Percentiles rank a stretch among this genome's conserved stretches.
phyloP scores from a whole-genome alignment of 148 eudicot genomes.

The Rheum nobile region DNA sequence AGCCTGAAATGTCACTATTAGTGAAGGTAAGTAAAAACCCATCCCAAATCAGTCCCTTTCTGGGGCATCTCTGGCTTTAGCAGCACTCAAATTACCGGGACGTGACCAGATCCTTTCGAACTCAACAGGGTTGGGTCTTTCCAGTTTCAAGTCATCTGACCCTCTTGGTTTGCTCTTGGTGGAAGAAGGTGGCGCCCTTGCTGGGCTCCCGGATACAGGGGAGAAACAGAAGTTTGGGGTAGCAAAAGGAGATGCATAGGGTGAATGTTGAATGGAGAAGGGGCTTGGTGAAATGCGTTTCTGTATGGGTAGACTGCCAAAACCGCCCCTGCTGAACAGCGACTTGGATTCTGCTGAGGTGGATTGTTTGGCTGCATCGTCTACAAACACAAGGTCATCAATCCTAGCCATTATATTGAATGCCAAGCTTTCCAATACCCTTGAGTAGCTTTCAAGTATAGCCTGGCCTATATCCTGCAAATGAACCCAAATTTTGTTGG shows the following conservation, averaged over 20 bases:
- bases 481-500: neutral
- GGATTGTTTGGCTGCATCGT: slow-evolving; percentile 63
- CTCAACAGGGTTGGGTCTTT: slow-evolving; percentile 24
- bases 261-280: slow-evolving; percentile 80
- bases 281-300: slow-evolving; percentile 89
- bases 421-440: slow-evolving; percentile 41
- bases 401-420: slow-evolving; percentile 37
- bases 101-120: slow-evolving; percentile 40
- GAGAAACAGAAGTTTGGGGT: slow-evolving; percentile 85
- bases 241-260: slow-evolving; percentile 75
- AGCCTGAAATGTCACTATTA: neutral
- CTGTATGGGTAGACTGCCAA: slow-evolving; percentile 61
- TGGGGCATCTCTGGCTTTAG: slow-evolving; percentile 45
- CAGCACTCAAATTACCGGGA: slow-evolving; percentile 37
- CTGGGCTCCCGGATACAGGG: slow-evolving; percentile 62
- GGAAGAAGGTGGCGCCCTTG: slow-evolving; percentile 28
- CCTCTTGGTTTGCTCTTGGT: slow-evolving; percentile 13
- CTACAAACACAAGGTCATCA: slow-evolving; percentile 46
- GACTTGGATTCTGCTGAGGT: slow-evolving; percentile 49
- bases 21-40: neutral
- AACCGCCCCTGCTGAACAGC: slow-evolving; percentile 59
- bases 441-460: slow-evolving; percentile 45
- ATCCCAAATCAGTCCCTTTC: slow-evolving; percentile 28
- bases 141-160: slow-evolving; percentile 17
- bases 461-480: slow-evolving; percentile 41